Evolutionary conservation across 345 rosid genomes (phyloP), one percentile per base, ranked within the genome.

Genomic region (Brassica juncea): DNA sequence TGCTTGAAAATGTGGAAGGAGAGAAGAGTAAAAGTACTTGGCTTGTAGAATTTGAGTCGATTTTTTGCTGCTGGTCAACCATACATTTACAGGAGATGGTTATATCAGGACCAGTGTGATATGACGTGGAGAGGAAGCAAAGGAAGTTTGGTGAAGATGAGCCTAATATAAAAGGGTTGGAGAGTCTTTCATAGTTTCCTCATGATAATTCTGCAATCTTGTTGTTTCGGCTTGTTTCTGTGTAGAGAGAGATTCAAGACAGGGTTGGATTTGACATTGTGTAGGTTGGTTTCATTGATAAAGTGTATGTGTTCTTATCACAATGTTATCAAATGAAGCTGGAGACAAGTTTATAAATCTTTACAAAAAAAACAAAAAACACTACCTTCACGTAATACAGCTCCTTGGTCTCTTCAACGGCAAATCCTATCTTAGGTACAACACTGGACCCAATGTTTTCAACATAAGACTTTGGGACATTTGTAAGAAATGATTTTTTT

Each of bases 41-140:
- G 91, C 91, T 87, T 86, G 61, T 86, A 84, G n/a, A 88, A 80
- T 9, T 39, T 42, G 32, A 89, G 89, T 27, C 72, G 76, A 28
- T 28, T 55, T 84, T 75, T 68, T 82, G 84, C 59, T 84, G 84
- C 39, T 78, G 49, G 19, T 63, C 73, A 6, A 85, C 66, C 12
- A 52, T 67, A 69, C 92, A 92, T 79, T 90, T 92, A 86, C 97
- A 90, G 0, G 86, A 80, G 62, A 92, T 65, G 10, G 84, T 86
- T 66, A 81, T 62, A 78, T 80, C 77, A n/a, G 76, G 86, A 66
- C 63, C 75, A 42, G 52, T 76, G 34, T 19, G 21, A 19, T 19
- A 19, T 19, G 21, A 28, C 31, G 31, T 28, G 31, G 31, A 28
- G 31, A 28, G 31, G 31, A 28, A 28, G 3, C 31, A 28, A 28